Percentiles rank a stretch among this genome's conserved stretches.
These are phyloP conservation scores for Primulina tabacum DNA, from an alignment of 257 asterid species.

Conservation along the genomic window DNA sequence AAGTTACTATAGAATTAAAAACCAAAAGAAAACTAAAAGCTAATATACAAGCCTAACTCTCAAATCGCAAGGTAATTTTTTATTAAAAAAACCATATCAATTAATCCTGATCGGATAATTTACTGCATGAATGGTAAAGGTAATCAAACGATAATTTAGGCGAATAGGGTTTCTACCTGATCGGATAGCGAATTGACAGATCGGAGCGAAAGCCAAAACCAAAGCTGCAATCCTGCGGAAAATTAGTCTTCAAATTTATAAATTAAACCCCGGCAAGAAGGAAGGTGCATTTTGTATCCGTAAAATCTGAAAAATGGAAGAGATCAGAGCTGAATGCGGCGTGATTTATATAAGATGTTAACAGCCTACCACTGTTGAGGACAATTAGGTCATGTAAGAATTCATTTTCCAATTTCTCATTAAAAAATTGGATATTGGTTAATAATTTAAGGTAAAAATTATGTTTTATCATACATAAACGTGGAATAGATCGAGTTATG, in stretches of 20 bases:
- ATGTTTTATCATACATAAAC: no score
- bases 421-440: no score
- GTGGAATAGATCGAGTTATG: no score
- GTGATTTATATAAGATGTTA: neutral
- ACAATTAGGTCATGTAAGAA: no score
- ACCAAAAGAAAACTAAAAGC: neutral
- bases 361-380: no score
- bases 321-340: neutral
- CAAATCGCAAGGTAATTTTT: neutral
- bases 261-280: neutral
- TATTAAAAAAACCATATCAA: no score
- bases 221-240: neutral
- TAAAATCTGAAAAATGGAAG: no score
- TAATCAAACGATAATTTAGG: neutral
- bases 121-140: neutral
- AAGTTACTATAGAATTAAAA: no score
- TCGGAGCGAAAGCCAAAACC: neutral
- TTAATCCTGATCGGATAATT: no score
- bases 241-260: neutral
- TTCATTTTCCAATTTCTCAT: no score
- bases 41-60: neutral
- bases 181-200: neutral
- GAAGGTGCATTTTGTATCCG: neutral
- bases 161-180: neutral
- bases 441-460: no score